Conservation (phyloP, 352 stramenopile species). For the Phytopythium mirpurense region DNA sequence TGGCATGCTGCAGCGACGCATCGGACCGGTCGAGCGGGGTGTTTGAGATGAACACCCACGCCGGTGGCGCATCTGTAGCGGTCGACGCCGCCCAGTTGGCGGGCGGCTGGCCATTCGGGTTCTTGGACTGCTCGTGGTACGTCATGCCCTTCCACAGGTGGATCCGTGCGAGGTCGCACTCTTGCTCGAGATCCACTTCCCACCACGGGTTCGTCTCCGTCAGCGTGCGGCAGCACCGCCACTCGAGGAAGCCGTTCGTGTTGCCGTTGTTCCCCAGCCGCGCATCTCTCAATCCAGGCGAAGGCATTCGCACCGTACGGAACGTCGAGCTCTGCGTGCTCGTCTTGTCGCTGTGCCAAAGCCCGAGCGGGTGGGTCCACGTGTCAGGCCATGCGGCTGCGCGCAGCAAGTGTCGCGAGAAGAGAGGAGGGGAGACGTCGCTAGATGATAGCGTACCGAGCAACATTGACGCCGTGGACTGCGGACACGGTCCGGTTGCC, state of each 20-base stretch:
- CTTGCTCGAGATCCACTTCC: conserved; percentile 55
- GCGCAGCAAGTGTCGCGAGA: too few relatives aligned
- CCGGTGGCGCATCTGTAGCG: conserved; percentile 23
- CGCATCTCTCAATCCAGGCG: conserved; percentile 32
- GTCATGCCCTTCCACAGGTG: conserved; percentile 70
- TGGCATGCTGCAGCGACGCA: conserved; percentile 16
- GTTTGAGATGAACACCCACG: conserved; percentile 59
- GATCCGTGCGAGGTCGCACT: conserved; percentile 28
- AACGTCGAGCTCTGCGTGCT: conserved; percentile 59
- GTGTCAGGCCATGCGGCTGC: neutral
- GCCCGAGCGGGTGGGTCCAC: neutral
- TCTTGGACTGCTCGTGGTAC: conserved; percentile 58
- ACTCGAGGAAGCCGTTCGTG: conserved; percentile 66
- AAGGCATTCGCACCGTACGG: conserved; percentile 21
- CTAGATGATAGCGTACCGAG: conserved; percentile 32
- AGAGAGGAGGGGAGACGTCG: too few relatives aligned
- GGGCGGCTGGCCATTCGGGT: conserved; percentile 32
- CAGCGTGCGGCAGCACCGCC: conserved; percentile 52
- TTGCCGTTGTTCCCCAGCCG: conserved; percentile 60
- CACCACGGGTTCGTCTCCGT: conserved; percentile 62
- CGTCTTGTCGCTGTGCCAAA: conserved; percentile 18
- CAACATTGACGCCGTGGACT: conserved; percentile 35
- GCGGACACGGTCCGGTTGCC: conserved; percentile 61
- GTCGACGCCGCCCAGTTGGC: conserved; percentile 26
- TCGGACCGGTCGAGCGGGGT: conserved; percentile 20